A percentile compares a stretch with the other conserved stretches of the same genome.
Evolutionary conservation across 352 stramenopile species (phyloP).

Genomic region (Globisporangium nodosum): DNA sequence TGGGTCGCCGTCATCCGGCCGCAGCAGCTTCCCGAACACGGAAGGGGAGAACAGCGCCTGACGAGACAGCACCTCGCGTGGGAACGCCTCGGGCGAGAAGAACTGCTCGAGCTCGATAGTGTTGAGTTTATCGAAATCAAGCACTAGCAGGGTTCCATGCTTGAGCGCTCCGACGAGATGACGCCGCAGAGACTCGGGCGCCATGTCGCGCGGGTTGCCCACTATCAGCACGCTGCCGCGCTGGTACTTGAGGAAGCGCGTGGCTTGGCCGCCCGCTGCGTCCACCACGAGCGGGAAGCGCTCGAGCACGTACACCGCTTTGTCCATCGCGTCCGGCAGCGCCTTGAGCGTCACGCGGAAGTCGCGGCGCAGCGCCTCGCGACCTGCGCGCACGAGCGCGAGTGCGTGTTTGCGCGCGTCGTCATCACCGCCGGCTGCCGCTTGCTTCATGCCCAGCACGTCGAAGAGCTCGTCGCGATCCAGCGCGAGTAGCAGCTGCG

Average conservation of each 20-base stretch:
- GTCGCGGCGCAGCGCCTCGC: constrained; percentile 17
- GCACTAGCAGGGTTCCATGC: constrained; percentile 63
- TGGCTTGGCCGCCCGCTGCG: constrained; percentile 53
- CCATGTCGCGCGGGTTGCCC: constrained; percentile 66
- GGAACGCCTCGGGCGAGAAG: constrained; percentile 65
- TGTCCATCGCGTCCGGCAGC: constrained; percentile 82
- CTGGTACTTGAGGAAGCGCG: constrained; percentile 89
- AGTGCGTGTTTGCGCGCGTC: constrained; percentile 12
- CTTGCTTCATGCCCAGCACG: constrained; percentile 5
- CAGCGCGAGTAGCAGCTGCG: constrained; percentile 24
- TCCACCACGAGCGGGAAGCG: constrained; percentile 87
- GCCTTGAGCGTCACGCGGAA: constrained; percentile 68
- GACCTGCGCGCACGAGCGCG: constrained; percentile 18
- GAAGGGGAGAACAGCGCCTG: constrained; percentile 60
- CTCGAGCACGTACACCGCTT: constrained; percentile 81
- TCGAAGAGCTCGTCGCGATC: constrained; percentile 22
- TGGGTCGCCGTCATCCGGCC: constrained; percentile 42
- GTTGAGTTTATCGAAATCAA: constrained; percentile 70
- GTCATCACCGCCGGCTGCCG: not conserved
- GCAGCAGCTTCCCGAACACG: constrained; percentile 43
- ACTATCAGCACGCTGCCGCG: constrained; percentile 77
- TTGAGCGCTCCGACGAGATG: constrained; percentile 72
- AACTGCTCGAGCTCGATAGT: constrained; percentile 74
- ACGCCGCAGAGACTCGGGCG: constrained; percentile 49
- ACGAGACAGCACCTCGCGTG: constrained; percentile 62